phyloP scores from a whole-genome alignment of 371 early-diverging fungal genomes.

The Mortierella sp. region DNA sequence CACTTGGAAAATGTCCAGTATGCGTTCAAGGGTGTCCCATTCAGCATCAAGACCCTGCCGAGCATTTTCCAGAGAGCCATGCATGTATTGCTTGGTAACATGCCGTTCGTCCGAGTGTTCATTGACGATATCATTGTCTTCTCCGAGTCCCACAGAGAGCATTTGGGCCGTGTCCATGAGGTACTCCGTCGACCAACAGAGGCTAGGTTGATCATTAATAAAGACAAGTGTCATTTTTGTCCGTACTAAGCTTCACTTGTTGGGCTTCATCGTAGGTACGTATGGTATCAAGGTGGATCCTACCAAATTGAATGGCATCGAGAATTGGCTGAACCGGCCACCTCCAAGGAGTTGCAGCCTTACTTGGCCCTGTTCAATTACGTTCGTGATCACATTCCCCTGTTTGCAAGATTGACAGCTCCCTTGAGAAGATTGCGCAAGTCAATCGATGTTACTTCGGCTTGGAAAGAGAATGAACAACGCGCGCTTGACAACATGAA shows the following conservation, averaged over 20 bases:
- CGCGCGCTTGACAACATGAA: not conserved
- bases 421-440: not conserved
- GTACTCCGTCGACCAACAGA: not conserved
- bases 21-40: slow-evolving; percentile 35
- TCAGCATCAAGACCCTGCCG: slow-evolving; percentile 40
- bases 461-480: too few relatives aligned
- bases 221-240: not conserved
- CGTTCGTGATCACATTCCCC: not conserved
- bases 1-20: slow-evolving; percentile 36
- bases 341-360: not conserved
- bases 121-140: slow-evolving; percentile 3
- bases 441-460: not conserved
- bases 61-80: slow-evolving; percentile 3
- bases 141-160: not conserved
- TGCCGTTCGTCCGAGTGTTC: not conserved
- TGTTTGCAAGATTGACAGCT: not conserved
- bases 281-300: not conserved
- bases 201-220: slow-evolving; percentile 8
- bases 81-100: not conserved
- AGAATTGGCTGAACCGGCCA: not conserved
- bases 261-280: not conserved
- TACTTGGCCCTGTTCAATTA: not conserved
- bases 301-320: not conserved
- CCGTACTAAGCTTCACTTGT: not conserved
- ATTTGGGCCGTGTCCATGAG: not conserved